Conservation (phyloP, 805 yeast species). For the Starmerella ratchasimensis region DNA sequence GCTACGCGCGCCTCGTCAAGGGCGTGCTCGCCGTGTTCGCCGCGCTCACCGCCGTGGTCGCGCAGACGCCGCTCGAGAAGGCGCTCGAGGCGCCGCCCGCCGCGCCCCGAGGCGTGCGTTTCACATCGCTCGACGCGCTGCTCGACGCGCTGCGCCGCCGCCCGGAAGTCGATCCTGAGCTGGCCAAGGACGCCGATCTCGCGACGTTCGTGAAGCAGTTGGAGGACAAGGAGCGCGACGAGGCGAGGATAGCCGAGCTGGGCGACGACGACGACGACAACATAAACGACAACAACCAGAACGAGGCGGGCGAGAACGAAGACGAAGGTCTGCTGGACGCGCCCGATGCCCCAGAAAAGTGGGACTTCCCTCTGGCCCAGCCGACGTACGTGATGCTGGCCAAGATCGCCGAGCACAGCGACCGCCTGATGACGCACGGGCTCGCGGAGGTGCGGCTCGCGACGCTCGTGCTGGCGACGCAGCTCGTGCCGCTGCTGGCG, state of each 20-base stretch:
- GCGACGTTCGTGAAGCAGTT: slow-evolving; percentile 16
- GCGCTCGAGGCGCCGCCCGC: neutral
- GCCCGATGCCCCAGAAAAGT: slow-evolving; percentile 31
- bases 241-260: slow-evolving; percentile 6
- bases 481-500: slow-evolving; percentile 40
- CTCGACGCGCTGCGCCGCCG: slow-evolving; percentile 17
- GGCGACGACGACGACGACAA: slow-evolving; percentile 24
- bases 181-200: slow-evolving; percentile 17
- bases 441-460: slow-evolving; percentile 44
- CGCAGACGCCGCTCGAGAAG: neutral
- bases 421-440: slow-evolving; percentile 52
- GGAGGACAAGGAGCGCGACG: neutral
- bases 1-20: slow-evolving; percentile 56
- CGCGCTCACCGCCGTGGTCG: slow-evolving; percentile 7
- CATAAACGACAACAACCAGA: slow-evolving; percentile 24
- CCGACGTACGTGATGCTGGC: slow-evolving; percentile 45
- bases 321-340: slow-evolving; percentile 19
- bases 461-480: slow-evolving; percentile 37
- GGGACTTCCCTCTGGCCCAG: slow-evolving; percentile 59
- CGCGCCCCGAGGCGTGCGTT: neutral
- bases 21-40: slow-evolving; percentile 58
- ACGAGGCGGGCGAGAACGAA: slow-evolving; percentile 24
- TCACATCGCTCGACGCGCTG: slow-evolving; percentile 19
- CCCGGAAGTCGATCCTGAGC: slow-evolving; percentile 21
- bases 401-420: slow-evolving; percentile 54